A percentile compares a stretch with the other conserved stretches of the same genome.
Evolutionary conservation across 352 stramenopile genomes (phyloP).

Genomic region (Pythium angustatum): DNA sequence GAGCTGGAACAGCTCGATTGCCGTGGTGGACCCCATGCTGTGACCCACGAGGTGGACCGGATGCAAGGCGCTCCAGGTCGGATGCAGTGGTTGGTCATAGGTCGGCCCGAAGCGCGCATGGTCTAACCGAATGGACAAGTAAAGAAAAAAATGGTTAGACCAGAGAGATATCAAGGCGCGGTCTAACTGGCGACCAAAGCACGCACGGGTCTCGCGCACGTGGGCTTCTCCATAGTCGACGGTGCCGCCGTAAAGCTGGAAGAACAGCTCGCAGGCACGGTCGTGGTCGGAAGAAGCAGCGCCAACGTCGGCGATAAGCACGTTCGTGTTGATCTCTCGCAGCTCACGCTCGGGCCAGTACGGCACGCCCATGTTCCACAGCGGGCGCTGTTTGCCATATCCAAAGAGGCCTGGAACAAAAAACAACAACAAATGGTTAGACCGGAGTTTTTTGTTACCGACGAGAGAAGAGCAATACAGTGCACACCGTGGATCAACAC

Average conservation of each 20-base stretch:
- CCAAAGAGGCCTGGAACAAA: constrained; percentile 32
- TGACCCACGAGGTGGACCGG: constrained; percentile 66
- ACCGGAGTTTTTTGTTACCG: neutral
- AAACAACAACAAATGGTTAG: neutral
- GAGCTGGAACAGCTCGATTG: constrained; percentile 74
- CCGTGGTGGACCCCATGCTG: constrained; percentile 64
- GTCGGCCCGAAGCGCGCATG: constrained; percentile 53
- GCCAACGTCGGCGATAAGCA: constrained; percentile 41
- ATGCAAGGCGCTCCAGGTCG: constrained; percentile 48
- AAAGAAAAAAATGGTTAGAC: constrained; percentile 5
- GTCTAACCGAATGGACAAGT: constrained; percentile 9
- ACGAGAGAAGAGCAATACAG: too few relatives aligned
- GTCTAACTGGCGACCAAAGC: neutral
- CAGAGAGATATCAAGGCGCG: too few relatives aligned
- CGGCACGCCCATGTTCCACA: constrained; percentile 35
- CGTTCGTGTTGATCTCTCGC: constrained; percentile 33
- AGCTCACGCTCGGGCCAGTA: constrained; percentile 42
- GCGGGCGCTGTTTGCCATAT: constrained; percentile 28
- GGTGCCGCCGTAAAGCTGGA: constrained; percentile 39
- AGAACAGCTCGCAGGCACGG: constrained; percentile 45
- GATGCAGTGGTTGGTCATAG: constrained; percentile 36
- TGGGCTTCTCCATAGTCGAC: constrained; percentile 73
- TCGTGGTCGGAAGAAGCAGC: constrained; percentile 43
- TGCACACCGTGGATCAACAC: constrained; percentile 38
- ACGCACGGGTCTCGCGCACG: constrained; percentile 27